Percentiles rank a stretch among this genome's conserved stretches.
These are phyloP conservation scores for Phytophthora crassamura DNA, from an alignment of 352 stramenopile species.

Conservation along the genomic window DNA sequence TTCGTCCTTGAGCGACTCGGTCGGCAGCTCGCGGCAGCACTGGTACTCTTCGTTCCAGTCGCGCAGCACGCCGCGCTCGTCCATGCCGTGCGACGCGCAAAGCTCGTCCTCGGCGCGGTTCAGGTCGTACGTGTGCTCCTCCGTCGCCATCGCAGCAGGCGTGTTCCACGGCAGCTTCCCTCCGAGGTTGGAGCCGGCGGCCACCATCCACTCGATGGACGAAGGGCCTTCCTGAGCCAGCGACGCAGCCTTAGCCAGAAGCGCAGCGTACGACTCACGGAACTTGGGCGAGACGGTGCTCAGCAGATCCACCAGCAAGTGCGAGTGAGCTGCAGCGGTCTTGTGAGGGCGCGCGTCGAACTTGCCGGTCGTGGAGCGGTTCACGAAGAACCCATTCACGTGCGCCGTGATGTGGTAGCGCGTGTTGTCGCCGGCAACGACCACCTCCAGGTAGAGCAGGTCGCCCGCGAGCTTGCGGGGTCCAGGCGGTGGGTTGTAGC, in stretches of 20 bases:
- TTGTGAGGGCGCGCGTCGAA: slow-evolving; percentile 87
- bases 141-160: slow-evolving; percentile 33
- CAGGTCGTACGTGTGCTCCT: slow-evolving; percentile 76
- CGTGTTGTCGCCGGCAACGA: slow-evolving; percentile 63
- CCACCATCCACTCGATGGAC: slow-evolving; percentile 90
- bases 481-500: slow-evolving; percentile 95
- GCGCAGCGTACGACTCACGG: slow-evolving; percentile 65
- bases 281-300: slow-evolving; percentile 76
- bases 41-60: slow-evolving; percentile 99
- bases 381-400: slow-evolving; percentile 95
- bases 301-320: slow-evolving; percentile 88
- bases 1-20: slow-evolving; percentile 84
- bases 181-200: slow-evolving; percentile 74
- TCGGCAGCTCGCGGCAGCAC: slow-evolving; percentile 86
- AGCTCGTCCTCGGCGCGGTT: slow-evolving; percentile 93
- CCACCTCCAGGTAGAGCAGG: slow-evolving; percentile 94
- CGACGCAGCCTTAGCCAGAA: slow-evolving; percentile 81
- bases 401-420: slow-evolving; percentile 90
- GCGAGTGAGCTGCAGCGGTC: slow-evolving; percentile 42
- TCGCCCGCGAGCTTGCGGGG: slow-evolving; percentile 93
- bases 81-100: slow-evolving; percentile 90
- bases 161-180: slow-evolving; percentile 87
- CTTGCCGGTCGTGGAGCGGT: slow-evolving; percentile 73
- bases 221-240: slow-evolving; percentile 78
- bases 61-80: slow-evolving; percentile 90